Evolutionary conservation across 306 rosid species (phyloP).

Genomic region (Lathyrus oleraceus): DNA sequence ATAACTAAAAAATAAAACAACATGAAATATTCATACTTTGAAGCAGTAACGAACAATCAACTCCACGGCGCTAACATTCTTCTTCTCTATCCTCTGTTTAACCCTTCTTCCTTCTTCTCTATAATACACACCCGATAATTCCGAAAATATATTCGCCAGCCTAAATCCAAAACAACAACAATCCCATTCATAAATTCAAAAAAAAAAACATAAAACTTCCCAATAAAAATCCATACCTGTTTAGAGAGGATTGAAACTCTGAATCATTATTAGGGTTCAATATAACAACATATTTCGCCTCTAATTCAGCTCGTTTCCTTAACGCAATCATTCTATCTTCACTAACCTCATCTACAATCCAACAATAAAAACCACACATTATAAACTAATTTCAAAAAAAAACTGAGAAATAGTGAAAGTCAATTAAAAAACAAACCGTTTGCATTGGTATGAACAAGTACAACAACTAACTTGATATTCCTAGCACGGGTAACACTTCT

Average conservation of each 20-base stretch:
- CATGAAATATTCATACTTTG: conserved; percentile 57
- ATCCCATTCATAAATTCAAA: neutral
- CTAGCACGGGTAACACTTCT: conserved; percentile 65
- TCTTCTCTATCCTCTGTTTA: conserved; percentile 78
- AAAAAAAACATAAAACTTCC: neutral
- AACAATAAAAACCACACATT: conserved; percentile 12
- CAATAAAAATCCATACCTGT: conserved; percentile 47
- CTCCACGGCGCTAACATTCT: conserved; percentile 59
- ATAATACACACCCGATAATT: conserved; percentile 64
- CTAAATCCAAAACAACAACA: conserved; percentile 44
- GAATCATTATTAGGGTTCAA: conserved; percentile 61
- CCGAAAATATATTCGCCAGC: conserved; percentile 65
- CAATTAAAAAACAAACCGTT: conserved; percentile 35
- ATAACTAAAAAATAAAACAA: neutral
- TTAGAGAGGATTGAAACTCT: conserved; percentile 57
- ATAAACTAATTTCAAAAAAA: neutral
- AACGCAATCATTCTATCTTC: conserved; percentile 91
- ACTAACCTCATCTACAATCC: conserved; percentile 61
- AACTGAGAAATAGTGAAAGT: neutral
- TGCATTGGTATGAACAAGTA: conserved; percentile 59
- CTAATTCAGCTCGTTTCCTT: conserved; percentile 89
- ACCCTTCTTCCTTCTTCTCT: conserved; percentile 86
- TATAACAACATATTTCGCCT: conserved; percentile 60
- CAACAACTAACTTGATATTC: conserved; percentile 63
- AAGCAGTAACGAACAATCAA: conserved; percentile 81